phyloP scores from a whole-genome alignment of 257 asterid species.

The Jacaranda copaia region DNA sequence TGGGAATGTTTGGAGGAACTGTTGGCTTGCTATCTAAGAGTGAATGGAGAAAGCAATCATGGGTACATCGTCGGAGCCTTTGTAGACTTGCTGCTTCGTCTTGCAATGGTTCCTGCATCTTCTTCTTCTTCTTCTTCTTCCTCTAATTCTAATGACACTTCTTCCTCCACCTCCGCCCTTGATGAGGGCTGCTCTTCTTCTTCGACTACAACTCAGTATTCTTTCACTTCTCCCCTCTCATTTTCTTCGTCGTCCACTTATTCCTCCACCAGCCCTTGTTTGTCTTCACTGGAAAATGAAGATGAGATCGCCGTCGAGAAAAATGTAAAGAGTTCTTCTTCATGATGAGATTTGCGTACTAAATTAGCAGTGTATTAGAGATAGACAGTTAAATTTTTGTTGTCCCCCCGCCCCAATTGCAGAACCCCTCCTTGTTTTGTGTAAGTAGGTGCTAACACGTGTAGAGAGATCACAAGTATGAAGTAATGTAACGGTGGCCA shows the following conservation, averaged over 20 bases:
- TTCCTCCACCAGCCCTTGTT: conserved; percentile 45
- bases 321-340: conserved; percentile 5
- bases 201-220: conserved; percentile 29
- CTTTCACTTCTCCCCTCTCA: conserved; percentile 58
- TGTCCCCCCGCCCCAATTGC: neutral
- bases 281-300: conserved; percentile 40
- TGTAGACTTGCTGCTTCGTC: conserved; percentile 50
- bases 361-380: conserved; percentile 2
- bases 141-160: neutral
- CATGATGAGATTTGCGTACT: conserved; percentile 16
- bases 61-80: conserved; percentile 66
- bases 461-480: conserved; percentile 32
- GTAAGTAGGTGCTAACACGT: conserved; percentile 29
- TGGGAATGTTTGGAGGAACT: conserved; percentile 59
- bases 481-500: conserved; percentile 17
- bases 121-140: neutral
- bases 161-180: conserved; percentile 28
- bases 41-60: conserved; percentile 50
- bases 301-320: conserved; percentile 30
- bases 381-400: neutral
- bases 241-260: conserved; percentile 48
- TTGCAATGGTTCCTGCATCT: conserved; percentile 24
- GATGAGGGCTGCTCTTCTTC: conserved; percentile 43
- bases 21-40: conserved; percentile 53
- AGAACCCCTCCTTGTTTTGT: neutral